A percentile compares a stretch with the other conserved stretches of the same genome.
phyloP scores from a whole-genome alignment of 2,329 filamentous ascomycete genomes.

The Cadophora gregata region DNA sequence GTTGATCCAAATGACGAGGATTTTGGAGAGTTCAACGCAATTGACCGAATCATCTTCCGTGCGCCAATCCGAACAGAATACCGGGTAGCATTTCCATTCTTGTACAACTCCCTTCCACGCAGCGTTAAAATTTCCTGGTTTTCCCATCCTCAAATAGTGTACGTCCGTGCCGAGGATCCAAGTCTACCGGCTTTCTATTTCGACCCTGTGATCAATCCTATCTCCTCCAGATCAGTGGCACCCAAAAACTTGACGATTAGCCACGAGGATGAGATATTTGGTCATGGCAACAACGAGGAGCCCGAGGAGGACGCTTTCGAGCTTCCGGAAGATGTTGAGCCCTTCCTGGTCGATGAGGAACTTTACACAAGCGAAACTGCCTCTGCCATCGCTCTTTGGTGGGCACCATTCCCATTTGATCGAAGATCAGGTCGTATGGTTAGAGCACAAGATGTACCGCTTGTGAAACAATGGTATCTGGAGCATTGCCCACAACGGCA shows the following conservation, averaged over 20 bases:
- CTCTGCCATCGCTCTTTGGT: constrained; percentile 93
- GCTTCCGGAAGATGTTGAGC: constrained; percentile 78
- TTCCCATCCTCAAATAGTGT: constrained; percentile 91
- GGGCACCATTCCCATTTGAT: constrained; percentile 97
- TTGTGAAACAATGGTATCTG: constrained; percentile 98
- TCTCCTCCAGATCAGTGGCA: constrained; percentile 91
- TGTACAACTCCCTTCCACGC: constrained; percentile 95
- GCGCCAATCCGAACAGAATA: constrained; percentile 95
- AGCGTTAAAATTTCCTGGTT: constrained; percentile 95
- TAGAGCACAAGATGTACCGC: constrained; percentile 91
- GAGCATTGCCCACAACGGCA: constrained; percentile 92
- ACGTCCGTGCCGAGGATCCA: constrained; percentile 84
- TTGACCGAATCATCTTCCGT: constrained; percentile 98
- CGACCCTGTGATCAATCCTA: constrained; percentile 96
- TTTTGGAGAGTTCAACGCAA: constrained; percentile 99
- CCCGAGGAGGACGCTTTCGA: constrained; percentile 80
- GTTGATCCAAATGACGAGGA: constrained; percentile 99
- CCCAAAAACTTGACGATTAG: constrained; percentile 92
- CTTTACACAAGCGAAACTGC: constrained; percentile 89
- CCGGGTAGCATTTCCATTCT: constrained; percentile 88
- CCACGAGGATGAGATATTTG: constrained; percentile 94
- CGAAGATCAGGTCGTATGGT: constrained; percentile 95
- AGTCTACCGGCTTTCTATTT: constrained; percentile 96
- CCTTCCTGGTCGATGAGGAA: constrained; percentile 89
- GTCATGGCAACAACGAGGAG: constrained; percentile 74